phyloP scores from a whole-genome alignment of 345 rosid genomes.

The Sonneratia caseolaris region DNA sequence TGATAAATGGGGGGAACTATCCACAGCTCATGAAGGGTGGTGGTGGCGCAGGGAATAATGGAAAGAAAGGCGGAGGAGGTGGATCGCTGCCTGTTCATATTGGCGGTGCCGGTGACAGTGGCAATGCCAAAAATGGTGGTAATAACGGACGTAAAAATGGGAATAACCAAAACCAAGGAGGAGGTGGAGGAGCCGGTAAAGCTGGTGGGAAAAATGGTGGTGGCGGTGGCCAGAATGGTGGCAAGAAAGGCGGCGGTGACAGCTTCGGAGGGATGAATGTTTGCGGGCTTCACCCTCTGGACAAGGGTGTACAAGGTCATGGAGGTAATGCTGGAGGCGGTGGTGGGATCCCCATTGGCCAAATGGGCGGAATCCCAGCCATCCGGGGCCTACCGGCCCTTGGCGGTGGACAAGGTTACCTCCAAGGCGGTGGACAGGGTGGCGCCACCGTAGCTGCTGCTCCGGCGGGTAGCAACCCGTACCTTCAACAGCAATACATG shows the following conservation, averaged over 20 bases:
- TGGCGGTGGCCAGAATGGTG: constrained; percentile 27
- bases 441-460: constrained; percentile 29
- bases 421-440: constrained; percentile 28
- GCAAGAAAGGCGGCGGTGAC: constrained; percentile 31
- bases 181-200: constrained; percentile 17
- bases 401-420: constrained; percentile 29
- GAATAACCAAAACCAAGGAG: constrained; percentile 25
- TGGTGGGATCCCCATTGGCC: not conserved
- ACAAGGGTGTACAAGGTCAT: constrained; percentile 43
- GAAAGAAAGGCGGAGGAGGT: constrained; percentile 19
- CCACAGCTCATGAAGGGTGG: constrained; percentile 39
- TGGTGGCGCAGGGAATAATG: constrained; percentile 12
- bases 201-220: constrained; percentile 23
- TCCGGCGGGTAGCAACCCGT: constrained; percentile 57
- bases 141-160: constrained; percentile 39
- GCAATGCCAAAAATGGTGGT: constrained; percentile 28
- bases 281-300: constrained; percentile 18
- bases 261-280: constrained; percentile 26
- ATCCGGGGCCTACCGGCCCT: constrained; percentile 64
- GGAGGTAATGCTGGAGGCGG: constrained; percentile 14
- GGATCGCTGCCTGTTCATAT: constrained; percentile 27
- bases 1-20: constrained; percentile 32
- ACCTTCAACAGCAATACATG: constrained; percentile 38
- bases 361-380: constrained; percentile 27
- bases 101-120: constrained; percentile 21